Percentiles rank a stretch among this genome's conserved stretches.
phyloP scores from a whole-genome alignment of 768 basidiomycete species.

The Panaeolus papilionaceus region DNA sequence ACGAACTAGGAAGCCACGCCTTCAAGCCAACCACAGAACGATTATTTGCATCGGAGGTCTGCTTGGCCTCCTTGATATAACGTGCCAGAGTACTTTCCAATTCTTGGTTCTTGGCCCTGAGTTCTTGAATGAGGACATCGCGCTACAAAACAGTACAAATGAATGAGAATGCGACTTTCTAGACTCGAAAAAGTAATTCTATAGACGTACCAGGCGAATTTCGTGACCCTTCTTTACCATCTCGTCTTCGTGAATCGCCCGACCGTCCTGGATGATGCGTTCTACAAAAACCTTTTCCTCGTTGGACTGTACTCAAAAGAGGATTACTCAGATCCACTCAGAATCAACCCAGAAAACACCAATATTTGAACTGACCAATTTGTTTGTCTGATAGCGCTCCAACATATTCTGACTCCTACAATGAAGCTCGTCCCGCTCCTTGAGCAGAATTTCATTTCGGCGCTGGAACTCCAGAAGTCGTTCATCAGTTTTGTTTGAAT shows the following conservation, averaged over 20 bases:
- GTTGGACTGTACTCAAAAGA: neutral
- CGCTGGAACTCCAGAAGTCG: neutral
- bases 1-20: neutral
- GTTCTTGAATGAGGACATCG: neutral
- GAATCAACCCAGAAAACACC: neutral
- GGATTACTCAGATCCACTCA: neutral
- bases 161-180: neutral
- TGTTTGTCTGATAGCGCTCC: neutral
- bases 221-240: neutral
- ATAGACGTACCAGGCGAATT: neutral
- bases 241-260: neutral
- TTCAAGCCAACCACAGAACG: constrained; percentile 1
- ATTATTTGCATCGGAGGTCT: neutral
- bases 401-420: neutral
- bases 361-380: neutral
- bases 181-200: neutral
- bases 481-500: neutral
- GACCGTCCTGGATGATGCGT: neutral
- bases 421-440: neutral
- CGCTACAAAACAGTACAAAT: neutral
- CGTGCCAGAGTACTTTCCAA: neutral
- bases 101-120: neutral
- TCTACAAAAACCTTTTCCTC: neutral
- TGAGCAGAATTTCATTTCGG: neutral
- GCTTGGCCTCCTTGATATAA: neutral